Conservation (phyloP, 257 asterid genomes). For the Coffea eugenioides region DNA sequence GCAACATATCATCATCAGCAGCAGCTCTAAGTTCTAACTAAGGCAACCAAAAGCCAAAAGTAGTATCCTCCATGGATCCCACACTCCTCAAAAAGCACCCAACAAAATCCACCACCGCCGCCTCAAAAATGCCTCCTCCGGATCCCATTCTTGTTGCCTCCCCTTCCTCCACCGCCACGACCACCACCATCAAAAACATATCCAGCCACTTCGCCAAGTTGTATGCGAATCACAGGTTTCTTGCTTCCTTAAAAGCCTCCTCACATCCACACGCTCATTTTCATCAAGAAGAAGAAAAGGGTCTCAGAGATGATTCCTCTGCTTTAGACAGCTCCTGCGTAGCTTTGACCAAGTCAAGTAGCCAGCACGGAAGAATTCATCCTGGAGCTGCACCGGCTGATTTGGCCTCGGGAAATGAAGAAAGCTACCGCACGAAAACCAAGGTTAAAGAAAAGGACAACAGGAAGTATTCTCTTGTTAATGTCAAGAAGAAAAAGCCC, state of each 20-base stretch:
- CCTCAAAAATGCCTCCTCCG: constrained; percentile 41
- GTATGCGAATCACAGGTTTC: constrained; percentile 53
- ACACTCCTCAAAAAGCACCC: constrained; percentile 37
- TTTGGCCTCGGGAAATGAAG: constrained; percentile 11
- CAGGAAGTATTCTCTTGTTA: neutral
- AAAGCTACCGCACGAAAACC: constrained; percentile 28
- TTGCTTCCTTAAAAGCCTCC: constrained; percentile 29
- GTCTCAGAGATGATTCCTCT: constrained; percentile 20
- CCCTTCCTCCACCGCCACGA: constrained; percentile 31
- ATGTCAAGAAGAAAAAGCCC: constrained; percentile 4
- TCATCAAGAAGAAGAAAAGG: constrained; percentile 23
- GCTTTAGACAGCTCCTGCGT: constrained; percentile 42
- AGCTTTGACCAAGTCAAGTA: constrained; percentile 64
- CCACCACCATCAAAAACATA: constrained; percentile 66
- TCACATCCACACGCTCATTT: constrained; percentile 25
- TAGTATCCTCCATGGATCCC: constrained; percentile 54
- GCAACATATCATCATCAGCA: constrained; percentile 35
- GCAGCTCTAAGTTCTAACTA: constrained; percentile 1
- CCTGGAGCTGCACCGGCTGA: constrained; percentile 7
- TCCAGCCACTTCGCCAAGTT: constrained; percentile 74
- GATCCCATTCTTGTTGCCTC: constrained; percentile 47
- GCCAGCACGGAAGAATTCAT: constrained; percentile 39
- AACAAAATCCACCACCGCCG: constrained; percentile 28
- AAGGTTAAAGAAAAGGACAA: constrained; percentile 37
- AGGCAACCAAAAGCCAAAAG: constrained; percentile 8